These are phyloP conservation scores for Tricholoma flavovirens DNA, from an alignment of 768 basidiomycete genomes.

Conservation along the genomic window DNA sequence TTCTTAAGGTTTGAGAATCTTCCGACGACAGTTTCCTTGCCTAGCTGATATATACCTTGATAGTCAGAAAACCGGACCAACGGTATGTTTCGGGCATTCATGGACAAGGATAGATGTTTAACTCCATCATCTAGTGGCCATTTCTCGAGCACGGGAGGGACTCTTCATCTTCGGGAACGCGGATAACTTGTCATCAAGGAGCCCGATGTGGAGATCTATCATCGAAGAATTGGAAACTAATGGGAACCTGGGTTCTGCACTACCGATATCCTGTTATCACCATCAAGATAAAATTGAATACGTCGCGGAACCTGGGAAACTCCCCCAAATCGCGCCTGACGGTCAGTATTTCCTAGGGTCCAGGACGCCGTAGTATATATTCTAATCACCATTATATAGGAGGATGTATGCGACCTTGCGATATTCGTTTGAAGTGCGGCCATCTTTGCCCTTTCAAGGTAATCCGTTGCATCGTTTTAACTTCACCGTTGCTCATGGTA, in stretches of 20 bases:
- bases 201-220: slow-evolving; percentile 52
- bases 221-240: slow-evolving; percentile 49
- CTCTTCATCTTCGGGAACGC: slow-evolving; percentile 71
- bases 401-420: slow-evolving; percentile 58
- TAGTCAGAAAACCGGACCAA: slow-evolving; percentile 55
- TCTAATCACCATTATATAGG: slow-evolving; percentile 27
- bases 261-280: slow-evolving; percentile 53
- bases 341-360: slow-evolving; percentile 28
- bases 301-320: slow-evolving; percentile 46
- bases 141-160: slow-evolving; percentile 71
- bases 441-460: slow-evolving; percentile 63
- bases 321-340: slow-evolving; percentile 49
- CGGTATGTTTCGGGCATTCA: slow-evolving; percentile 22
- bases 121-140: slow-evolving; percentile 41
- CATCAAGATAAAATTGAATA: slow-evolving; percentile 41
- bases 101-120: neutral
- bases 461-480: slow-evolving; percentile 5
- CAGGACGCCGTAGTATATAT: neutral
- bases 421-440: slow-evolving; percentile 49
- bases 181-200: slow-evolving; percentile 41
- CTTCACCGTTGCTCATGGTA: neutral
- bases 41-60: neutral
- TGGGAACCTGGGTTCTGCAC: slow-evolving; percentile 41
- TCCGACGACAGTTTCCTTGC: neutral
- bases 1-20: slow-evolving; percentile 51